Conservation (phyloP, 164 flowering plant genomes). For the Akebia trifoliata region DNA sequence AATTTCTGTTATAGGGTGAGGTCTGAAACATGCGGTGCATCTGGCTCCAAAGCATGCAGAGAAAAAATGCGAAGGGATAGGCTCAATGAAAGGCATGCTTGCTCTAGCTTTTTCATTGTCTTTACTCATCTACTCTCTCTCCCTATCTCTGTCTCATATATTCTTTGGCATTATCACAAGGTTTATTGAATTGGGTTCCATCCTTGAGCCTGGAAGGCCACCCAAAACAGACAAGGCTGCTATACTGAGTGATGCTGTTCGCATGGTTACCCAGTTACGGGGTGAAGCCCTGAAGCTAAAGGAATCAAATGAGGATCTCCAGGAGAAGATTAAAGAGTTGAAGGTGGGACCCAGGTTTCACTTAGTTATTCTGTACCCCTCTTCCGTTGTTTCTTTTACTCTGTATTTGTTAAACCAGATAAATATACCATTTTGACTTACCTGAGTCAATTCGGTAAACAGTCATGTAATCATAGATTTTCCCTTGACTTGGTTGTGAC, state of each 20-base stretch:
- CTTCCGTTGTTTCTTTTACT: not conserved
- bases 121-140: slow-evolving; percentile 4
- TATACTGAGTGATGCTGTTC: slow-evolving; percentile 78
- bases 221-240: slow-evolving; percentile 86
- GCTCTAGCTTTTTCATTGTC: too few species aligned
- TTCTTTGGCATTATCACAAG: slow-evolving; percentile 27
- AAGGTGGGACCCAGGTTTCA: slow-evolving; percentile 40
- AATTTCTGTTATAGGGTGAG: slow-evolving; percentile 39
- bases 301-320: slow-evolving; percentile 69
- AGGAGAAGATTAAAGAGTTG: slow-evolving; percentile 83
- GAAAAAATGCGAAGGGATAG: slow-evolving; percentile 72
- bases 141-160: slow-evolving; percentile 1
- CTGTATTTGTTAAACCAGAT: too few species aligned
- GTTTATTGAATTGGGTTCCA: slow-evolving; percentile 75
- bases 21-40: slow-evolving; percentile 35
- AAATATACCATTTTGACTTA: too few species aligned
- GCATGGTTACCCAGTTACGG: slow-evolving; percentile 73
- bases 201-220: slow-evolving; percentile 85
- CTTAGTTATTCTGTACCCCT: not conserved
- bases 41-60: slow-evolving; percentile 69
- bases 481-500: too few species aligned
- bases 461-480: too few species aligned
- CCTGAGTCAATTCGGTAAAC: too few species aligned
- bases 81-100: slow-evolving; percentile 71
- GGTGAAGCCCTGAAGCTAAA: slow-evolving; percentile 75